phyloP scores from a whole-genome alignment of 805 yeast species.

The Maudiozyma turicensis region DNA sequence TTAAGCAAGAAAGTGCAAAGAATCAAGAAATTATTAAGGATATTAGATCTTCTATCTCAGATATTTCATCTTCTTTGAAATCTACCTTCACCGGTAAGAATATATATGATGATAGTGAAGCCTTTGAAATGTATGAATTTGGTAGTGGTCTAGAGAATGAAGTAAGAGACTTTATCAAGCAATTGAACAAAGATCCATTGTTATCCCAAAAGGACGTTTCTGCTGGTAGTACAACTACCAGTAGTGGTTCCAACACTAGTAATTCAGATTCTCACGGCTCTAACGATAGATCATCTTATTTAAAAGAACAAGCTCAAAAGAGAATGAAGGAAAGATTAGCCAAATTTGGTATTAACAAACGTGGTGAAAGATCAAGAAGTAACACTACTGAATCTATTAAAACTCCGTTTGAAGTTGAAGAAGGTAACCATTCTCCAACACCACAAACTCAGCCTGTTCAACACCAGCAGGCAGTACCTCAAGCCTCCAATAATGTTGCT shows the following conservation, averaged over 20 bases:
- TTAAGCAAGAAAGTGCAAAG: conserved; percentile 42
- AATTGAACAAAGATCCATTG: conserved; percentile 30
- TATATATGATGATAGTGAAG: conserved; percentile 33
- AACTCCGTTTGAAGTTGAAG: conserved; percentile 6
- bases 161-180: conserved; percentile 51
- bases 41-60: conserved; percentile 58
- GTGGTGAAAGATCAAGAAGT: conserved; percentile 8
- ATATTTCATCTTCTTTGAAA: conserved; percentile 37
- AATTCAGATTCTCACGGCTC: conserved; percentile 32
- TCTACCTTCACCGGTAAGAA: conserved; percentile 19
- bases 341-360: conserved; percentile 57
- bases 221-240: background rate
- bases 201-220: background rate
- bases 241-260: background rate
- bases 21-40: conserved; percentile 56
- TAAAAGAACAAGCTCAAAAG: conserved; percentile 72
- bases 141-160: conserved; percentile 66
- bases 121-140: conserved; percentile 66
- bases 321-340: conserved; percentile 83
- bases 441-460: conserved; percentile 3
- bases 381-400: background rate
- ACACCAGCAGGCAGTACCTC: conserved; percentile 3
- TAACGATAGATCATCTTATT: conserved; percentile 66
- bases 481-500: background rate
- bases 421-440: background rate